Conservation (phyloP, 805 yeast genomes). For the Cyberlindnera veronae region DNA sequence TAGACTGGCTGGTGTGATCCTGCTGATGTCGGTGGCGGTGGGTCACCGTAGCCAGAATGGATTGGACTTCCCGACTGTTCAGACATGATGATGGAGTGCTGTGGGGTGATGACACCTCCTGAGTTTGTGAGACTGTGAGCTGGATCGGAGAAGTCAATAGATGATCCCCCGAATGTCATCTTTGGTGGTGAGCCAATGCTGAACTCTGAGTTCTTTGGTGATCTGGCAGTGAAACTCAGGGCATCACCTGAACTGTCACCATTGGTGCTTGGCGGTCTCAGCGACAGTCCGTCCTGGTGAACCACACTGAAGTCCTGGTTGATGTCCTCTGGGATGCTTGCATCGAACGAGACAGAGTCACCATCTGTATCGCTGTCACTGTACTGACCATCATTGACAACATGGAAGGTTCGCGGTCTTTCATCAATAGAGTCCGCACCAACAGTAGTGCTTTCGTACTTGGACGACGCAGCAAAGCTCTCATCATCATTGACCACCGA, state of each 20-base stretch:
- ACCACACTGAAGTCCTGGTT: slow-evolving; percentile 16
- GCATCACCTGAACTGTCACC: slow-evolving; percentile 25
- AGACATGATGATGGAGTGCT: slow-evolving; percentile 2
- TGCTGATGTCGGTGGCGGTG: slow-evolving; percentile 2
- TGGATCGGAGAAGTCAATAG: slow-evolving; percentile 6
- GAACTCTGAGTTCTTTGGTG: slow-evolving; percentile 31
- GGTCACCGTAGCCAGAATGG: slow-evolving; percentile 3
- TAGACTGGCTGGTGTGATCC: slow-evolving; percentile 23
- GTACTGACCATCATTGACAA: slow-evolving; percentile 29
- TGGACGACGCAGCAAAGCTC: slow-evolving; percentile 1
- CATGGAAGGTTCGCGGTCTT: slow-evolving; percentile 22
- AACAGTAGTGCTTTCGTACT: not conserved
- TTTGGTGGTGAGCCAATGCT: slow-evolving; percentile 18
- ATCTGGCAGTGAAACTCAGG: slow-evolving; percentile 33
- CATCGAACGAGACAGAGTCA: slow-evolving; percentile 17
- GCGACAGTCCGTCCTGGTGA: slow-evolving; percentile 12
- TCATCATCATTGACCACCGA: slow-evolving; percentile 5
- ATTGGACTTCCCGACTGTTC: slow-evolving; percentile 5
- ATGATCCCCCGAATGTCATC: slow-evolving; percentile 9
- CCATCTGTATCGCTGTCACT: slow-evolving; percentile 14
- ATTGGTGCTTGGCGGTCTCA: slow-evolving; percentile 9
- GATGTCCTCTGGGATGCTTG: slow-evolving; percentile 5
- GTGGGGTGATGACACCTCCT: slow-evolving; percentile 6
- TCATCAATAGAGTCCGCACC: slow-evolving; percentile 1
- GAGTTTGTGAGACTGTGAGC: slow-evolving; percentile 1